These are phyloP conservation scores for Termitomyces heimii DNA, from an alignment of 768 basidiomycete genomes.

Conservation along the genomic window DNA sequence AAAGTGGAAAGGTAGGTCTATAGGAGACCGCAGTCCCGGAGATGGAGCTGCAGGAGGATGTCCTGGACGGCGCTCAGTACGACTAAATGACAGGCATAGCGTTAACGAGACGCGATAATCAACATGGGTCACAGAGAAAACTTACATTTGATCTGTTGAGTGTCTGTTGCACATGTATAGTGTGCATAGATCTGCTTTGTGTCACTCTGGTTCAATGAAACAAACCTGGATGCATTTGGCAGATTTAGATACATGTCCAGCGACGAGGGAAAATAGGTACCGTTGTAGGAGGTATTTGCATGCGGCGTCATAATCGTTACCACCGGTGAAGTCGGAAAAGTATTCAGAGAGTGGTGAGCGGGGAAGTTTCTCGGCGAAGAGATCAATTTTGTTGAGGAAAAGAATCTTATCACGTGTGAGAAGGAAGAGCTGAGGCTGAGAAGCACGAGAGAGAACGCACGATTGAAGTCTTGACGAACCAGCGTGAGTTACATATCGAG, in stretches of 20 bases:
- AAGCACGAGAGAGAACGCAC: slow-evolving; percentile 36
- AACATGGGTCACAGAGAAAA: background rate
- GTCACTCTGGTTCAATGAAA: slow-evolving; percentile 85
- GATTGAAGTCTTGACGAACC: slow-evolving; percentile 95
- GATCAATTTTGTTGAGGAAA: slow-evolving; percentile 95
- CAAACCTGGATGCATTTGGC: slow-evolving; percentile 39
- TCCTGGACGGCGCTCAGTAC: slow-evolving; percentile 86
- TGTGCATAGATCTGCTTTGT: slow-evolving; percentile 89
- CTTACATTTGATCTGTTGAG: slow-evolving; percentile 87
- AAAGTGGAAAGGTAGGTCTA: slow-evolving; percentile 22
- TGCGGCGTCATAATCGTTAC: slow-evolving; percentile 83
- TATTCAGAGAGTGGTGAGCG: slow-evolving; percentile 78
- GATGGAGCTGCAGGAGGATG: slow-evolving; percentile 79
- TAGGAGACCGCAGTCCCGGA: slow-evolving; percentile 81
- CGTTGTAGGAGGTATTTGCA: slow-evolving; percentile 70
- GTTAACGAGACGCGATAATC: background rate
- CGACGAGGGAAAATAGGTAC: background rate
- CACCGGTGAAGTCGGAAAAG: slow-evolving; percentile 89
- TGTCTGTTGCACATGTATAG: slow-evolving; percentile 92
- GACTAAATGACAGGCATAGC: slow-evolving; percentile 28
- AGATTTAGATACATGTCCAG: background rate
- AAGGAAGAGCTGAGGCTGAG: background rate
- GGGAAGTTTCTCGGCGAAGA: slow-evolving; percentile 91
- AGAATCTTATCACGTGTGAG: slow-evolving; percentile 58
- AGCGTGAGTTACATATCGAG: slow-evolving; percentile 95